Evolutionary conservation across 495 filamentous ascomycete genomes (phyloP), one percentile per base, ranked within the genome.

Genomic region (Lepraria neglecta): DNA sequence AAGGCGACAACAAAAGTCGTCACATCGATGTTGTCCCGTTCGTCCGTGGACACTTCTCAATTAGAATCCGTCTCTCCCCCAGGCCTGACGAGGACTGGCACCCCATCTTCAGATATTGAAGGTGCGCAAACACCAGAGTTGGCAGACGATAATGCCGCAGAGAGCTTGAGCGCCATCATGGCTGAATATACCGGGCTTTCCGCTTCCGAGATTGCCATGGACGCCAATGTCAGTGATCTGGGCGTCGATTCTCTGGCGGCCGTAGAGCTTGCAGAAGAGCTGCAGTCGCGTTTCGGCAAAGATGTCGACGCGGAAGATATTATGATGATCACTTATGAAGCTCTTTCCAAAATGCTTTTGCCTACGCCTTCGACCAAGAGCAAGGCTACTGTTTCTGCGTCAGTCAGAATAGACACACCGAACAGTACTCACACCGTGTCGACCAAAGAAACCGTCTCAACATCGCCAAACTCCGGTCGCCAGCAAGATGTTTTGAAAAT

Each of bases 181-280:
- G 19, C 59, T 33, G 31, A 43, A 3, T 68, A 66, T n/a, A 56
- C 56, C 31, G 64, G 66, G 24, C 21, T 64, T 44, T 24, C 66
- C 14, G 27, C 19, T 30, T 56, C 46, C 1, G 46, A 62, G 14
- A 67, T 68, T 7, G n/a, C 40, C n/a, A 31, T 46, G 9, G 58
- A 50, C 28, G 46, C 56, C 12, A 24, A 28, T n/a, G 57, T 68
- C 21, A 35, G 33, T 6, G 55, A 59, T 28, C 54, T 68, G 1
- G 67, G 67, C 5, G 60, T 68, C 6, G 67, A 68, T 44, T 68
- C 67, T n/a, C 53, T 68, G 10, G 65, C 66, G 21, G 48, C 66
- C 11, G 58, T 65, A 6, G 66, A 68, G 44, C 59, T 68, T 14
- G 61, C 51, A 7, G 66, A 67, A 35, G 66, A 65, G 47, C 33